Base-by-base conservation (phyloP, 176 grass and related monocot species). In the Hordeum marinum region DNA sequence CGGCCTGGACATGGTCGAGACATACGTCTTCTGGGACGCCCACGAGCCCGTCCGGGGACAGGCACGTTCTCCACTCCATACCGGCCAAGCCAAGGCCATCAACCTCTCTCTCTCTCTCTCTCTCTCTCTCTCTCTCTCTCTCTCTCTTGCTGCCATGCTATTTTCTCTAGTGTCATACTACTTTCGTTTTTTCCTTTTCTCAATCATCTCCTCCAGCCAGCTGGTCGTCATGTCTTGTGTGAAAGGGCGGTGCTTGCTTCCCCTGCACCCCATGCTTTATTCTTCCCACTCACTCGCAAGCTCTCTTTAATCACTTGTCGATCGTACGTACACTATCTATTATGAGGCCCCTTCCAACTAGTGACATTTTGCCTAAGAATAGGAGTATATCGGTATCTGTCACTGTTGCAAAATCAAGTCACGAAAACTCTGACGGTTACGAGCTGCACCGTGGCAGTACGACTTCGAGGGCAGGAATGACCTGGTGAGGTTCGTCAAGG, bases 391-490 rank as follows among this genome's bases (percentile, higher is more conserved):
- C n/a, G n/a, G n/a, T n/a, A n/a, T n/a, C n/a, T n/a, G n/a, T n/a
- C n/a, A n/a, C n/a, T n/a, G 3, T 40, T 83, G 39, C 62, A 13
- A 25, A 9, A 72, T 8, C 26, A 36, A 3, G 20, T 8, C 6
- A n/a, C 24, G 0, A 45, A 45, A 0, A 21, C 18, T 82, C 77
- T 89, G 71, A 89, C 17, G 48, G 39, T 41, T 8, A 58, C n/a
- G 31, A 31, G 20, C 13, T 55, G 40, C 45, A 10, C 65, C 85
- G 43, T 31, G 48, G 86, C 91, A 99, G 96, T 99, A 99, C 88
- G 93, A 99, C 80, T 99, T 99, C 86, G 93, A 92, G 72, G 96
- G 96, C 20, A 95, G 96, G 81, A 99, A 99, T 89, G 96, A 99
- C 79, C 82, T 99, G 54, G 93, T 86, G 67, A 86, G 63, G 64